Percentiles rank a stretch among this genome's conserved stretches.
phyloP scores from a whole-genome alignment of 2,329 filamentous ascomycete genomes.

The Talaromyces sp. region DNA sequence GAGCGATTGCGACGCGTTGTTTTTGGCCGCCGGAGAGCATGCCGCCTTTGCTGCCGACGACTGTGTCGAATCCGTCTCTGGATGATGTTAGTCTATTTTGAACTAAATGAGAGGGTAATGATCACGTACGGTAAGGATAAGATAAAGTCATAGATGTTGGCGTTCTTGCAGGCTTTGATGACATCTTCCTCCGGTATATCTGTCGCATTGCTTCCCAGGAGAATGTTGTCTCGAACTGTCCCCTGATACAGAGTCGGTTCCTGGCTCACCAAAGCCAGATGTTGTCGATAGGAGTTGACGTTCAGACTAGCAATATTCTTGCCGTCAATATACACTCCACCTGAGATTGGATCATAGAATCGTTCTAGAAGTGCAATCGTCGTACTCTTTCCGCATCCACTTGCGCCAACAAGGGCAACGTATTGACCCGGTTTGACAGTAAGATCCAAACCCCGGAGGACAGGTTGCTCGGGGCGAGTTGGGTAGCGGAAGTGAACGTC shows the following conservation, averaged over 20 bases:
- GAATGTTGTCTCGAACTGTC: constrained; percentile 82
- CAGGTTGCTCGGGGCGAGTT: constrained; percentile 83
- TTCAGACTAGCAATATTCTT: constrained; percentile 76
- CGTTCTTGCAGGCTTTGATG: constrained; percentile 75
- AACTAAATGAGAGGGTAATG: constrained; percentile 1
- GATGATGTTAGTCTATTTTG: constrained; percentile 20
- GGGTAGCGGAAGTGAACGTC: constrained; percentile 94
- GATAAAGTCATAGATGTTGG: constrained; percentile 92
- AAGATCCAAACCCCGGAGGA: constrained; percentile 73
- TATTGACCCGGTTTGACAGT: constrained; percentile 45
- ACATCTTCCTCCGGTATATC: constrained; percentile 67
- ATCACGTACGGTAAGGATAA: constrained; percentile 63
- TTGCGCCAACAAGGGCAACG: constrained; percentile 81
- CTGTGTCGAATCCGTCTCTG: constrained; percentile 71
- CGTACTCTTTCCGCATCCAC: constrained; percentile 89
- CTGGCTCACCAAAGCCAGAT: constrained; percentile 83
- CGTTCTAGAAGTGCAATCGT: constrained; percentile 88
- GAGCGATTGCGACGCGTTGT: constrained; percentile 88
- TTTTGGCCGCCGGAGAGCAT: constrained; percentile 89
- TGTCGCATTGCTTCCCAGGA: constrained; percentile 66
- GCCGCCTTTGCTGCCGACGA: constrained; percentile 80
- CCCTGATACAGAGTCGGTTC: constrained; percentile 94
- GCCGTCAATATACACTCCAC: constrained; percentile 75
- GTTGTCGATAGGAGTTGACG: constrained; percentile 76
- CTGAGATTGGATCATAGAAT: constrained; percentile 84